Conservation (phyloP, 257 asterid genomes). For the Solanum virginianum region DNA sequence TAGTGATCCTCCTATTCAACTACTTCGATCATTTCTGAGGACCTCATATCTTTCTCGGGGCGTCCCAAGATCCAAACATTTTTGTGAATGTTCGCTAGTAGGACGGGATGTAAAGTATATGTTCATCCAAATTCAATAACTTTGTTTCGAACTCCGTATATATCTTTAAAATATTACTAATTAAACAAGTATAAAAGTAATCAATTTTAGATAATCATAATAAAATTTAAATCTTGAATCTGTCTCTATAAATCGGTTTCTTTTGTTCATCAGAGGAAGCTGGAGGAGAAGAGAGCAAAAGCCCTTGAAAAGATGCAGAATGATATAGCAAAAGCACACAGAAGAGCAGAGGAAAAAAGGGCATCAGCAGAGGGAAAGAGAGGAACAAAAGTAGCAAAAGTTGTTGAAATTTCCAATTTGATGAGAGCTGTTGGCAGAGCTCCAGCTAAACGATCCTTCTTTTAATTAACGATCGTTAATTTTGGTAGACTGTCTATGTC, state of each 20-base stretch:
- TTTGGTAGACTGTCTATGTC: neutral
- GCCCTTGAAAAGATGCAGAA: slow-evolving; percentile 90
- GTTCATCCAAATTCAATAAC: neutral
- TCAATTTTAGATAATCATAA: too few species aligned
- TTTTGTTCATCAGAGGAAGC: slow-evolving; percentile 45
- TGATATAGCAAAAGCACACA: slow-evolving; percentile 72
- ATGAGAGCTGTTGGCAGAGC: slow-evolving; percentile 90
- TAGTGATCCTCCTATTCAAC: too few species aligned
- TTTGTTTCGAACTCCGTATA: too few species aligned
- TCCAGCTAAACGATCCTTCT: slow-evolving; percentile 78
- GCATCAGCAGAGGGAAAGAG: slow-evolving; percentile 90
- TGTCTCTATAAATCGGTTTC: neutral
- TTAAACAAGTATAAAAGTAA: too few species aligned
- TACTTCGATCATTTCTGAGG: too few species aligned
- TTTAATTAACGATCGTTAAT: slow-evolving; percentile 8
- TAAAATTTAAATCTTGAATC: neutral
- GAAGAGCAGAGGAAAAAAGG: slow-evolving; percentile 90
- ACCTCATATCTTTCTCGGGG: too few species aligned
- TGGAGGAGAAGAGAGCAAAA: slow-evolving; percentile 81
- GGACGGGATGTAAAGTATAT: neutral
- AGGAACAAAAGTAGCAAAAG: slow-evolving; percentile 82
- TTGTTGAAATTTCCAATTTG: slow-evolving; percentile 62
- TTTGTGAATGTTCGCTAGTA: neutral
- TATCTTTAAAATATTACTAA: too few species aligned
- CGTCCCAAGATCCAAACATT: too few species aligned